Evolutionary conservation across 768 basidiomycete species (phyloP).

Genomic region (Termitomyces heimii): DNA sequence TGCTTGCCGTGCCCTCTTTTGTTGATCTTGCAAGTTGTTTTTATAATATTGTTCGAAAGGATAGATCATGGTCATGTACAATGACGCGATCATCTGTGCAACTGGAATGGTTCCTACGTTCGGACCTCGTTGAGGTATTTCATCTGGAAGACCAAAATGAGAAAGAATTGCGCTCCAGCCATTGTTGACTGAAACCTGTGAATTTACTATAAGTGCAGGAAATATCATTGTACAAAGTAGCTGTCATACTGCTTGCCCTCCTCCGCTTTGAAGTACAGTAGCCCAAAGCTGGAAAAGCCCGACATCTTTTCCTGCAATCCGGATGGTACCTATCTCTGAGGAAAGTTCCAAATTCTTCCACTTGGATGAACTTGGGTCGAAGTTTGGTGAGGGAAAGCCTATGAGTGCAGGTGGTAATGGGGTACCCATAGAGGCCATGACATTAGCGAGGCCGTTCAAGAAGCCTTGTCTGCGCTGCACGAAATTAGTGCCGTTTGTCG

Average conservation of each 20-base stretch:
- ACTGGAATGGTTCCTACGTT: constrained; percentile 42
- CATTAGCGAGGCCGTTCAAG: constrained; percentile 49
- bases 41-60: constrained; percentile 73
- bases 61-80: constrained; percentile 56
- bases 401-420: constrained; percentile 76
- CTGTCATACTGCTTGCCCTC: constrained; percentile 49
- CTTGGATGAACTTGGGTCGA: constrained; percentile 55
- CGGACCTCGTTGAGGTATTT: constrained; percentile 36
- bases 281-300: constrained; percentile 74
- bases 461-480: constrained; percentile 58
- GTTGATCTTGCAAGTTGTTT: constrained; percentile 55
- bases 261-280: constrained; percentile 54
- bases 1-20: constrained; percentile 43
- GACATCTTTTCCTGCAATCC: constrained; percentile 67
- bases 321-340: constrained; percentile 56
- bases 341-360: constrained; percentile 67
- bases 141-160: constrained; percentile 59
- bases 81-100: constrained; percentile 44
- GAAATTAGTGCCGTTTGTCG: constrained; percentile 23
- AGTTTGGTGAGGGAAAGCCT: constrained; percentile 49
- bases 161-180: constrained; percentile 50
- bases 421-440: constrained; percentile 51
- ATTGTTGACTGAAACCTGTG: constrained; percentile 44
- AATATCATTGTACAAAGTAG: constrained; percentile 4
- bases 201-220: constrained; percentile 10